Percentiles rank a stretch among this genome's conserved stretches.
Evolutionary conservation across 306 rosid genomes (phyloP).

Genomic region (Nissolia schottii): DNA sequence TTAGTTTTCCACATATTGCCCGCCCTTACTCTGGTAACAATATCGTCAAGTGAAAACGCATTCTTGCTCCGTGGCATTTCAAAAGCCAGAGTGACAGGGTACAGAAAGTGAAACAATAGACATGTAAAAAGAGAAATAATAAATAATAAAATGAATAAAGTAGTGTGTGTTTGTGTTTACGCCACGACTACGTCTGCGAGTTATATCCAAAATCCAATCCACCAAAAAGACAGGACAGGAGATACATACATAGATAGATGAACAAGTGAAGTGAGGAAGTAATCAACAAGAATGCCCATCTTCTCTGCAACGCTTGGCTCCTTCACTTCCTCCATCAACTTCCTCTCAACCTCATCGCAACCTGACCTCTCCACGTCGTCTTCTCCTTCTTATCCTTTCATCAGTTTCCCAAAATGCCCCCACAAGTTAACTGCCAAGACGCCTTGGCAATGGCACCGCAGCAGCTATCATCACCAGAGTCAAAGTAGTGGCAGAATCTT

Average conservation of each 20-base stretch:
- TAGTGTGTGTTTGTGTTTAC: background rate
- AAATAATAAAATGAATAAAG: background rate
- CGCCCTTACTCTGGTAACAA: no score
- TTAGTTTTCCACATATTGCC: no score
- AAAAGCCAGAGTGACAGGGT: no score
- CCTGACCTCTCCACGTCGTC: slow-evolving; percentile 11
- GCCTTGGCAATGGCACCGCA: slow-evolving; percentile 18
- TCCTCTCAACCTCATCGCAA: slow-evolving; percentile 35
- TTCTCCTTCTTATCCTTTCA: slow-evolving; percentile 11
- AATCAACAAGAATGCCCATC: slow-evolving; percentile 35
- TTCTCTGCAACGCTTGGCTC: slow-evolving; percentile 48
- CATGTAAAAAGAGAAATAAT: no score
- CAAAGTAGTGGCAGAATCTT: slow-evolving; percentile 35
- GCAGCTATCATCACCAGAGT: background rate
- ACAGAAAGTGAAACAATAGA: no score
- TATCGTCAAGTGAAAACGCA: no score
- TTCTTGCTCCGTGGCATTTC: no score
- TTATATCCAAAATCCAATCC: slow-evolving; percentile 21
- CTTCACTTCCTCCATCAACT: slow-evolving; percentile 31
- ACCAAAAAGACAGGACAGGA: background rate
- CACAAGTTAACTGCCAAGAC: slow-evolving; percentile 30
- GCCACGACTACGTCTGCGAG: background rate
- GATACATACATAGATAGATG: background rate
- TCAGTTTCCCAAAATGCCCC: slow-evolving; percentile 26
- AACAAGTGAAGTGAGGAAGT: background rate